Conservation (phyloP, 2,329 filamentous ascomycete species). For the Aspergillus fischeri region DNA sequence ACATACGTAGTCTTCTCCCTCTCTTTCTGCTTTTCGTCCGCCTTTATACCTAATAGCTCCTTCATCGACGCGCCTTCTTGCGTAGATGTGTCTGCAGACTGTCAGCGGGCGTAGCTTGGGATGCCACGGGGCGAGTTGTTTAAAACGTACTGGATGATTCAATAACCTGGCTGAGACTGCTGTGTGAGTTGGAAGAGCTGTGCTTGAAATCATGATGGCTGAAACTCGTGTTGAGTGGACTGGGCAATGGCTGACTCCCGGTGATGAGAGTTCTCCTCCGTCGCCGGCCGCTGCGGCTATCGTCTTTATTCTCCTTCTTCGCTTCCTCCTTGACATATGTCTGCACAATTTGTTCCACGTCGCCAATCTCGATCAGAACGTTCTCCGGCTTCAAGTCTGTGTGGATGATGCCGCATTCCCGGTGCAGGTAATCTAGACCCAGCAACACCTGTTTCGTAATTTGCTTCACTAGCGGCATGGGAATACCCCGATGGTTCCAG, state of each 20-base stretch:
- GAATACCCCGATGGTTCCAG: constrained; percentile 97
- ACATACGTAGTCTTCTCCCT: constrained; percentile 90
- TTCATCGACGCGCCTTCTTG: constrained; percentile 55
- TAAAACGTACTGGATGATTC: constrained; percentile 60
- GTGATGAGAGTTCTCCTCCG: constrained; percentile 91
- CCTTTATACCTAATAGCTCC: constrained; percentile 48
- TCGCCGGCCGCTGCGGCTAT: constrained; percentile 85
- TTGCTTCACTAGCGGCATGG: constrained; percentile 94
- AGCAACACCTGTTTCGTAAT: constrained; percentile 97
- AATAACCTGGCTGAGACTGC: constrained; percentile 79
- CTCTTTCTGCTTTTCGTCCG: constrained; percentile 68
- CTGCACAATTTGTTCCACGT: constrained; percentile 97
- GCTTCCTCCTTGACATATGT: constrained; percentile 76
- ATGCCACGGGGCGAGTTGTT: constrained; percentile 34
- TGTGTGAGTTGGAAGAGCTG: constrained; percentile 60
- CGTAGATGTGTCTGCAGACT: constrained; percentile 41
- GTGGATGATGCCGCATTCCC: constrained; percentile 98
- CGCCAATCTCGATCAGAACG: constrained; percentile 96
- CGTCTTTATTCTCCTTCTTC: constrained; percentile 71
- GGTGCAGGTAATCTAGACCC: constrained; percentile 91
- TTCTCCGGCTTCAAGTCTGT: constrained; percentile 98
- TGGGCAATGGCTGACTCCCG: constrained; percentile 91
- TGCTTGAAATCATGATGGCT: constrained; percentile 53
- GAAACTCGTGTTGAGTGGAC: constrained; percentile 88
- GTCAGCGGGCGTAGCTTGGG: constrained; percentile 18